Evolutionary conservation across 2,329 filamentous ascomycete genomes (phyloP), one percentile per base, ranked within the genome.

Genomic region (Colletotrichum tofieldiae): DNA sequence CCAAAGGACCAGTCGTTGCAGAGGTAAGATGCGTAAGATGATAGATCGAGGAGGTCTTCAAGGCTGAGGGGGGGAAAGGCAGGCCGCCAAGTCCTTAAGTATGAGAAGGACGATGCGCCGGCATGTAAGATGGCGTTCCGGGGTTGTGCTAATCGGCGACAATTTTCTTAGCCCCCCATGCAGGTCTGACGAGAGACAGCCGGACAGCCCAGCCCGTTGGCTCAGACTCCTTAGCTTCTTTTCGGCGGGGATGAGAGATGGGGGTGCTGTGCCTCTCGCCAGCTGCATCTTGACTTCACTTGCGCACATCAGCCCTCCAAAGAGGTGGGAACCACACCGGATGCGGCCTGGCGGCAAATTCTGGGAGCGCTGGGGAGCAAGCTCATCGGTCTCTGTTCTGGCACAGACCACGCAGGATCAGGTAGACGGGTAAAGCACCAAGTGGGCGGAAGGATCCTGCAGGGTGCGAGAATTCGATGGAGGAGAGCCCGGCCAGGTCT

Each of bases 31-130:
- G 45, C 32, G 11, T 14, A 12, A 29, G n/a, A 29, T 32, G 20
- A 5, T 32, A 20, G 9, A 41, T 49, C 5, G 32, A 41, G 5
- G 26, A 32, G 11, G 35, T 23, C 18, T 29, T 18, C 45, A 9
- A 29, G 60, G 45, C n/a, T 23, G 59, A 51, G 23, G 45, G 6
- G 6, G 41, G 29, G 26, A 32, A n/a, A 51, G 59, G 59, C 32
- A 26, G 32, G 32, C 60, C 41, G 60, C 35, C 45, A 51, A 63
- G 45, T 52, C 32, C 32, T 63, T 51, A 63, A 51, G 32, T 63
- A 63, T 29, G 4, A 52, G 5, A 39, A 45, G 23, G n/a, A 41
- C 60, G 45, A 49, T 29, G 47, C 14, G 16, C 16, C n/a, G 5
- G 26, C 32, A 32, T 51, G 41, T 41, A 54, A 45, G 35, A 23